Conservation (phyloP, 2,329 filamentous ascomycete species). For the Fusarium circinatum region DNA sequence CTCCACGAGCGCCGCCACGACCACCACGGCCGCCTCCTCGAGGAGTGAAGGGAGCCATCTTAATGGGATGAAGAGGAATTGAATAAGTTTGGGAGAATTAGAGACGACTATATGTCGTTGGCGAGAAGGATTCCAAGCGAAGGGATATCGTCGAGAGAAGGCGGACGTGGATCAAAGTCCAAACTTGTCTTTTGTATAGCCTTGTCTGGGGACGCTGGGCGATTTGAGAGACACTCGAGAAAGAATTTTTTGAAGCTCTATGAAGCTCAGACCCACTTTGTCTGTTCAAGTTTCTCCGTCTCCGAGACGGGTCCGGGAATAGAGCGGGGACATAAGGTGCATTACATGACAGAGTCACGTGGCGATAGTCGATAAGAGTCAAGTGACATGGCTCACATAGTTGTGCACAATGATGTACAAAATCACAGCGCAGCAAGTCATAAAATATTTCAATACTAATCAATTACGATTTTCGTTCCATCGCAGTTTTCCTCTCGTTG, state of each 20-base stretch:
- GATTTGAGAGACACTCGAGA: conserved; percentile 40
- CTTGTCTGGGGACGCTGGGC: conserved; percentile 44
- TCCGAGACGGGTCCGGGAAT: conserved; percentile 31
- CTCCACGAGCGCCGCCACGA: conserved; percentile 50
- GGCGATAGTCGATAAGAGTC: conserved; percentile 23
- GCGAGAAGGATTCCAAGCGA: conserved; percentile 29
- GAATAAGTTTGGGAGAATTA: conserved; percentile 36
- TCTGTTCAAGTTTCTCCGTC: conserved; percentile 39
- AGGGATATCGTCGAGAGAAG: conserved; percentile 37
- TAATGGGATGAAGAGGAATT: conserved; percentile 42
- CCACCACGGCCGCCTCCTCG: conserved; percentile 48
- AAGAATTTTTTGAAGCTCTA: conserved; percentile 55
- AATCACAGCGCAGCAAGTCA: neutral
- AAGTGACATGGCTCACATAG: conserved; percentile 37
- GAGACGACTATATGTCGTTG: conserved; percentile 30
- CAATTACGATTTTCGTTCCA: neutral
- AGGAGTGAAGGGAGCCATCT: conserved; percentile 48
- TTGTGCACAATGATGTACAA: neutral
- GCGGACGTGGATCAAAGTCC: conserved; percentile 45
- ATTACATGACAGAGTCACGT: conserved; percentile 32
- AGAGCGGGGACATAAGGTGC: conserved; percentile 2
- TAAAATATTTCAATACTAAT: neutral
- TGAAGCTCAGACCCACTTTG: conserved; percentile 43
- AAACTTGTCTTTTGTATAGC: conserved; percentile 47
- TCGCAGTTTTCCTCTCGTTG: neutral